Evolutionary conservation across 148 eudicot genomes (phyloP), one percentile per base, ranked within the genome.

Genomic region (Camellia lanceoleosa): DNA sequence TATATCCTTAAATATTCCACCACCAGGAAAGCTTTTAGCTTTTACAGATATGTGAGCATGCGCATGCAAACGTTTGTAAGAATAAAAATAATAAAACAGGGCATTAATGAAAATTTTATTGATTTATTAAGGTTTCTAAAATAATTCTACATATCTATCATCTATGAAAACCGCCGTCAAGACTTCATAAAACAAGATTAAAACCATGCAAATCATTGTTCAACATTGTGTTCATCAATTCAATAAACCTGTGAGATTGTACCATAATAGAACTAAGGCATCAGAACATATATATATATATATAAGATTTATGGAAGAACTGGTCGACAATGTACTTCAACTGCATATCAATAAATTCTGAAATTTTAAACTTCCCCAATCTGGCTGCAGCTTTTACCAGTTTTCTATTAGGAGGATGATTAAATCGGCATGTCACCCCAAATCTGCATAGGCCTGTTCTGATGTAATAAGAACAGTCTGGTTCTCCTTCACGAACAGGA

Each of bases 391-490:
- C 61, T 72, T 88, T 88, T 92, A 96, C 99, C 89, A 92, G 87
- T 87, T 89, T 88, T 81, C 99, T 90, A 73, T 94, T 92, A 73
- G 95, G 87, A 81, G 99, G 97, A 83, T 96, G 99, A 83, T 96
- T 96, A 81, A 93, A 93, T 68, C 98, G 91, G 80, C 99, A 96
- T 41, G 95, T 86, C 12, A 84, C 77, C 78, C 99, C 99, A 82
- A 92, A 96, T 88, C 98, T 89, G 87, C 99, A 96, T 47, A 92
- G 89, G 72, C 99, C 99, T 11, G 99, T 96, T 85, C 99, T 87
- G 82, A 92, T 90, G 85, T 93, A 96, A 84, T 90, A 96, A 18
- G 98, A 92, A 88, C 99, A 96, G 78, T 96, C 98, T 18, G 93
- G 92, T 84, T 93, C 98, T 79, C 97, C 97, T 80, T 95, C 97